Base-by-base conservation (phyloP, 164 flowering plant genomes). In the Magnolia changhungtana region DNA sequence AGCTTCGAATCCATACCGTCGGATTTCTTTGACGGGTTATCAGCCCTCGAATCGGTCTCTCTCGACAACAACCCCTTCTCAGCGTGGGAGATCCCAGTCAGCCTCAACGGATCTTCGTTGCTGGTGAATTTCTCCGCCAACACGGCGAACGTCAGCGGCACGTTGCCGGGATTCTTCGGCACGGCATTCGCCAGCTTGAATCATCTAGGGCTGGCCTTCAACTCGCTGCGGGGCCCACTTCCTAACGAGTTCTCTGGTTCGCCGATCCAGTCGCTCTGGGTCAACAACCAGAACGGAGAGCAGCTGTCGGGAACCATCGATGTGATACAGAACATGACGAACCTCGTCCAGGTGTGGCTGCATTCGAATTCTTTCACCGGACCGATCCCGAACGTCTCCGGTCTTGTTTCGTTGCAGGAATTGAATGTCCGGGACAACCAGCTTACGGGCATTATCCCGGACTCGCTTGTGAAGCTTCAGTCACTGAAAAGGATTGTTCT, bases 91-190 rank as follows among this genome's bases (percentile, higher is more conserved):
- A 86, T 96, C 14, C 99, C 99, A 0, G 84, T 80, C 2, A 82
- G 88, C 65, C 81, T 96, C 16, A 74, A 23, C 27, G 76, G 78
- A 69, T 89, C 91, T 49, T 72, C 96, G 3, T 23, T 82, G 1
- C 84, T 96, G 37, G 90, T 87, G 77, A 96, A 90, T 67, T 92
- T 94, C 85, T 96, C 99, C 0, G 99, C 99, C 9, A 91, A 90
- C 74, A 81, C 88, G 0, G 96, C 92, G 1, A 91, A 91, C 59
- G 52, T 96, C 16, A 76, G 78, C 9, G 98, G 98, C 0, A 73
- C 71, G 16, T 80, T 96, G 13, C 98, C 99, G 1, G 88, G 72
- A 2, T 88, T 92, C 78, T 81, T 94, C 16, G 86, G 87, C 23
- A 78, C 84, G 31, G 52, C 20, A 45, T 91, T 94, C 74, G 90